Evolutionary conservation across 208 protist species (phyloP), one percentile per base, ranked within the genome.

Genomic region (Kentomonas sorsogonicus): DNA sequence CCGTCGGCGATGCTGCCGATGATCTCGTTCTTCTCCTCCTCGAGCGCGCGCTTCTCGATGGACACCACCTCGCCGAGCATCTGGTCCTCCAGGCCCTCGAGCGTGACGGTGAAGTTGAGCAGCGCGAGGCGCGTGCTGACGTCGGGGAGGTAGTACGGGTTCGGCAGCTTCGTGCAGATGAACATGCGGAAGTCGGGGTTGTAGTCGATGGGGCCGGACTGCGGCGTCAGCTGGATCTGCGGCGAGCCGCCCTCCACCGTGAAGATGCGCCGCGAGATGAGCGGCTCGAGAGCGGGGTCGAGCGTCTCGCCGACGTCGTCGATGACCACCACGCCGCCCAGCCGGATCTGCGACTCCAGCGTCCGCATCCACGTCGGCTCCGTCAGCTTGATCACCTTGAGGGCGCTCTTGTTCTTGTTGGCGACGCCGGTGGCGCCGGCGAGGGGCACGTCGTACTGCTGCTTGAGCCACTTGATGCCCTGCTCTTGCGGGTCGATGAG

Each of bases 91-190:
- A 98, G 78, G 5, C 95, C 96, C 44, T 95, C 90, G 11, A 86
- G 74, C 22, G 96, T 98, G n/a, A 98, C 94, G 41, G 96, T 98
- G 80, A 99, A 99, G 83, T 99, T 99, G 45, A 99, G 74, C 47
- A 99, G 63, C 25, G 92, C 94, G 9, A 98, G 86, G 56, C 97
- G 97, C 22, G 96, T 97, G 74, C 90, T 97, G 38, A 97, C 86
- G 60, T 99, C 96, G 7, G 97, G 97, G 33, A 97, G 65, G 66
- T 97, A 98, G 53, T 93, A 77, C 44, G 97, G 96, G 73, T 98
- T 99, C 22, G 91, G 75, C 53, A 99, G 72, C 75, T 97, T 96
- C 4, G 96, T 98, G 62, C 94, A 97, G 10, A 98, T 77, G 60
- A 97, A 97, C 38, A 98, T 82, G 26, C 86, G 66, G 72, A 98